Evolutionary conservation across 2,329 filamentous ascomycete genomes (phyloP), one percentile per base, ranked within the genome.

Genomic region (Zasmidium cellare): DNA sequence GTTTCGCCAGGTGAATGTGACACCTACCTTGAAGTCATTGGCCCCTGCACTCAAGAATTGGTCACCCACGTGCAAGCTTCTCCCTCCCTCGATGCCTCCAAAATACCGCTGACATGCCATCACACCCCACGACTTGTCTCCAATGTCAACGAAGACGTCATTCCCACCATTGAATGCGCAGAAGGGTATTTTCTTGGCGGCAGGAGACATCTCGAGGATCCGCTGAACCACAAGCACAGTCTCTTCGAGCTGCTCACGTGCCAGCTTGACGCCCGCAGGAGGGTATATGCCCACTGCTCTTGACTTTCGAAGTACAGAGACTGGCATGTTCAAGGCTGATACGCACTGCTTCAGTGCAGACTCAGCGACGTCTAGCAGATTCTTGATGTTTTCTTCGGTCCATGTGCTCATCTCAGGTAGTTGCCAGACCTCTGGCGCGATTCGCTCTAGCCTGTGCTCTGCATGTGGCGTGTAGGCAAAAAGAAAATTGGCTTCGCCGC

Each of bases 91-190:
- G 66, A 97, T 84, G 1, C 81, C 85, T 3, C 89, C 89, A 72
- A 97, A 96, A 80, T 91, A 96, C 57, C 87, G 84, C 78, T 99
- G 94, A 72, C 92, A 97, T 3, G 92, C 91, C 31, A 90, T 83
- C 2, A 99, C 94, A 63, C 94, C 94, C 89, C 92, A 96, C 53
- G 88, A 92, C 78, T 99, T 99, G 77, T 99, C 94, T 56, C 94
- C 94, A 70, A 99, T 97, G 73, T 99, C 94, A 54, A 99, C 92
- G 75, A 99, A 99, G 45, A 97, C 92, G 73, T 99, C 94, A 61
- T 94, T 93, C 11, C 94, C 94, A 54, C 93, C 94, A 74, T 99
- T 99, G 80, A 99, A 99, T 20, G 94, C 94, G 72, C 94, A 99
- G 71, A 97, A 99, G 0, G 94, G 94, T 28, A 99, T 67, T 63